A percentile compares a stretch with the other conserved stretches of the same genome.
These are phyloP conservation scores for Dianthus caryophyllus DNA, from an alignment of 148 eudicot genomes.

Conservation along the genomic window DNA sequence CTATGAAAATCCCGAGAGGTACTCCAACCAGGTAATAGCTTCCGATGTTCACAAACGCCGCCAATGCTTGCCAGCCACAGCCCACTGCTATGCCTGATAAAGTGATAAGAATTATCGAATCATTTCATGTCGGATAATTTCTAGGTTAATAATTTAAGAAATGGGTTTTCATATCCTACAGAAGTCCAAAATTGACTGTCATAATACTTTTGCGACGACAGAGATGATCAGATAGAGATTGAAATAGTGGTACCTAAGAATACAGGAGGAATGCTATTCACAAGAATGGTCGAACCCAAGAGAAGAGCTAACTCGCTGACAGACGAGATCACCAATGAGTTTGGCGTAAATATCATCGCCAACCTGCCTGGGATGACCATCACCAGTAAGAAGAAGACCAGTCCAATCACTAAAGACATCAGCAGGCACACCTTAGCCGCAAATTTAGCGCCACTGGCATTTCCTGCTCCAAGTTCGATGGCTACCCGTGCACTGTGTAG, in stretches of 20 bases:
- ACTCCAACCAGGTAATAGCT: constrained; percentile 34
- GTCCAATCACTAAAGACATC: constrained; percentile 24
- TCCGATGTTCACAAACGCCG: constrained; percentile 40
- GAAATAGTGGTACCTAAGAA: constrained; percentile 19
- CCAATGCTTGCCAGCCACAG: constrained; percentile 60
- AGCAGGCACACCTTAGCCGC: constrained; percentile 33
- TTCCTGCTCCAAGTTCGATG: constrained; percentile 33
- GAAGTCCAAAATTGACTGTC: background rate
- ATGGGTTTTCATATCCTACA: background rate
- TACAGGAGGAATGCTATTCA: constrained; percentile 34
- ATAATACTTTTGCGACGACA: background rate
- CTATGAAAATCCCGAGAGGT: constrained; percentile 32
- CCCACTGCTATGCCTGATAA: constrained; percentile 49
- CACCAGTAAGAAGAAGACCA: constrained; percentile 22
- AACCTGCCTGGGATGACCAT: constrained; percentile 27
- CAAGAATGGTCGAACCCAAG: constrained; percentile 25
- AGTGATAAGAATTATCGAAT: too few species aligned
- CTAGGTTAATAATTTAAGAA: too few species aligned
- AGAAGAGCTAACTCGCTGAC: constrained; percentile 26
- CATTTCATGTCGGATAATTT: background rate
- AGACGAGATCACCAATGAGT: constrained; percentile 20
- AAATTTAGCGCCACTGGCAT: constrained; percentile 28
- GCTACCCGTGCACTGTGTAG: constrained; percentile 30
- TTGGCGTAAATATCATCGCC: constrained; percentile 31
- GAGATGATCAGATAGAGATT: background rate